Conservation (phyloP, 2,329 filamentous ascomycete genomes). For the Lizonia empirigonia region DNA sequence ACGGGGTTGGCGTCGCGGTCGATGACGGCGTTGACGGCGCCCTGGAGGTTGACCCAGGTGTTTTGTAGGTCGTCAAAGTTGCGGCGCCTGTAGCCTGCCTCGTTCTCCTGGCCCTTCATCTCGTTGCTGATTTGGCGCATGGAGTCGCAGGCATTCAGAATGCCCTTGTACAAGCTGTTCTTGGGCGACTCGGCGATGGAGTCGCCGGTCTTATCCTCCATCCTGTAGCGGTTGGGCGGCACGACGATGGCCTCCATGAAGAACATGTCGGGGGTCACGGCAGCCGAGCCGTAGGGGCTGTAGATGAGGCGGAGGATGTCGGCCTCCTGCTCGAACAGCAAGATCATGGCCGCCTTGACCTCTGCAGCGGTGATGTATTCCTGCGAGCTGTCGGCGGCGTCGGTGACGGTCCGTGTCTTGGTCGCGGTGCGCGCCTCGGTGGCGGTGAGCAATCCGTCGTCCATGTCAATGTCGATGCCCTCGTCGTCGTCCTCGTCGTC, state of each 20-base stretch:
- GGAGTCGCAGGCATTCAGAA: slow-evolving; percentile 74
- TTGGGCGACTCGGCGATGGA: slow-evolving; percentile 87
- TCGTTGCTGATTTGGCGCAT: slow-evolving; percentile 77
- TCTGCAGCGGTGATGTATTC: slow-evolving; percentile 83
- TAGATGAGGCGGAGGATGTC: slow-evolving; percentile 87
- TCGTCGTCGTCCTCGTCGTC: slow-evolving; percentile 44
- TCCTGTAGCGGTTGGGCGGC: slow-evolving; percentile 88
- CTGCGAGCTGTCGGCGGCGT: slow-evolving; percentile 55
- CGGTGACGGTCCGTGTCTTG: slow-evolving; percentile 48
- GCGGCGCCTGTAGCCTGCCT: slow-evolving; percentile 53
- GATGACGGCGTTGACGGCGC: slow-evolving; percentile 88
- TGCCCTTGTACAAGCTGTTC: slow-evolving; percentile 84
- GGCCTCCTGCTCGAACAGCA: slow-evolving; percentile 85
- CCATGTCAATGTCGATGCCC: slow-evolving; percentile 41
- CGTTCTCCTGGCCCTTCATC: slow-evolving; percentile 58
- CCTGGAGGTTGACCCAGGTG: slow-evolving; percentile 82
- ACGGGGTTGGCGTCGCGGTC: slow-evolving; percentile 87
- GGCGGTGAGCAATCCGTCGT: slow-evolving; percentile 60
- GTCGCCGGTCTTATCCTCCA: slow-evolving; percentile 80
- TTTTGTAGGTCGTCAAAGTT: slow-evolving; percentile 79
- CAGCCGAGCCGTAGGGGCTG: slow-evolving; percentile 68
- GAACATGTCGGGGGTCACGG: slow-evolving; percentile 85
- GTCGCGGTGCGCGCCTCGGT: slow-evolving; percentile 50
- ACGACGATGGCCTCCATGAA: slow-evolving; percentile 87
- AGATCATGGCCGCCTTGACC: slow-evolving; percentile 75